A percentile compares a stretch with the other conserved stretches of the same genome.
These are phyloP conservation scores for Pythium aristosporum DNA, from an alignment of 352 stramenopile species.

Conservation along the genomic window DNA sequence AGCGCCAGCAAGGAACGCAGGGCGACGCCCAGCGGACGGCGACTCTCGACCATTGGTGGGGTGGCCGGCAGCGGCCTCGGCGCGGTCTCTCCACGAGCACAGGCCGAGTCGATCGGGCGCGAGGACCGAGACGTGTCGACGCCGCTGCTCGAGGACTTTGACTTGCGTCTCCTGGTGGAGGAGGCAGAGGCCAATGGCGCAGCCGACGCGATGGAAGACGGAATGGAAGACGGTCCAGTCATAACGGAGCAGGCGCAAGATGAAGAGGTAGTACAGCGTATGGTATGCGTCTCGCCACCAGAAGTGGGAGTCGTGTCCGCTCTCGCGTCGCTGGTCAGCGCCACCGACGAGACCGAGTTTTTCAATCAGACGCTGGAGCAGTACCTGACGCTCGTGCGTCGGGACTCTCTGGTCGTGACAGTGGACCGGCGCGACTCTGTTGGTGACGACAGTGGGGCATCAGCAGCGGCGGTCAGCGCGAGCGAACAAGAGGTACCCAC, in stretches of 20 bases:
- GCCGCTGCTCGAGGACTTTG: not conserved
- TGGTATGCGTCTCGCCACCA: not conserved
- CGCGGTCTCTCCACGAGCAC: not conserved
- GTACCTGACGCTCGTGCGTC: conserved; percentile 25
- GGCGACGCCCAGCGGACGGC: conserved; percentile 2
- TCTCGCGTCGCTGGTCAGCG: conserved; percentile 13
- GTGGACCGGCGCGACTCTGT: not conserved
- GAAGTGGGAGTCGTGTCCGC: not conserved
- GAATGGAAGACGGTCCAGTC: not conserved
- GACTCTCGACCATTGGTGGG: conserved; percentile 16
- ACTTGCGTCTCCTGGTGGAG: not conserved
- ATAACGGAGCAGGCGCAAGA: not conserved
- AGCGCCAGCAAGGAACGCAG: conserved; percentile 29
- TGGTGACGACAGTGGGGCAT: not conserved
- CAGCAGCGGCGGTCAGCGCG: no score
- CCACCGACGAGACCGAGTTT: conserved; percentile 25
- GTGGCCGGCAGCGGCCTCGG: conserved; percentile 2
- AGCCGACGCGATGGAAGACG: not conserved
- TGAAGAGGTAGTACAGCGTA: not conserved
- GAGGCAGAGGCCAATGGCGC: not conserved
- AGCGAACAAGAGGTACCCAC: not conserved
- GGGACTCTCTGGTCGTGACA: conserved; percentile 13
- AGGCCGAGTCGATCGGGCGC: not conserved
- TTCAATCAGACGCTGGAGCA: conserved; percentile 26
- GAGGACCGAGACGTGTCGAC: not conserved